Percentiles rank a stretch among this genome's conserved stretches.
Conservation (phyloP, 768 basidiomycete genomes). For the Serendipita indica region DNA sequence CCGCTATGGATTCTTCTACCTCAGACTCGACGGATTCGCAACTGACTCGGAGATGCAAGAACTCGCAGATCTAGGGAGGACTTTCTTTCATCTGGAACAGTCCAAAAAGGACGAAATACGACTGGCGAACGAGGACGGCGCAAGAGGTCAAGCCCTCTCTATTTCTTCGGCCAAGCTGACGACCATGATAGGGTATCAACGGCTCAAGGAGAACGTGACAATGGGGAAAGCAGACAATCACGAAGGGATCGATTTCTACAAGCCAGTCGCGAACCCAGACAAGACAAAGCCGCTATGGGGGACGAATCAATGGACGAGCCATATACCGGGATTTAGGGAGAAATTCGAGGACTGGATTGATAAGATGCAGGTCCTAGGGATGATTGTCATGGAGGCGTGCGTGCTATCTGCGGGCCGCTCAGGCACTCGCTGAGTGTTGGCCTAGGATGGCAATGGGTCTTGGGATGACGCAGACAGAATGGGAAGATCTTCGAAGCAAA, state of each 20-base stretch:
- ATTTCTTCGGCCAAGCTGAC: too few species aligned
- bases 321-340: slow-evolving; percentile 37
- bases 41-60: slow-evolving; percentile 46
- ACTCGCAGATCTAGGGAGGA: slow-evolving; percentile 44
- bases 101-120: slow-evolving; percentile 68
- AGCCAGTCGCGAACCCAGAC: slow-evolving; percentile 53
- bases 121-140: slow-evolving; percentile 51
- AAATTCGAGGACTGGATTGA: slow-evolving; percentile 62
- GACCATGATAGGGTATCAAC: slow-evolving; percentile 48
- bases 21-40: slow-evolving; percentile 50
- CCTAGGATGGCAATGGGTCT: slow-evolving; percentile 68
- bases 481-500: slow-evolving; percentile 46
- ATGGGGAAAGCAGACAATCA: slow-evolving; percentile 72
- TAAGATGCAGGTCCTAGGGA: slow-evolving; percentile 73
- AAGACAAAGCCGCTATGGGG: slow-evolving; percentile 63
- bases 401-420: slow-evolving; percentile 19
- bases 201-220: slow-evolving; percentile 73
- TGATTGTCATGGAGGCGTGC: slow-evolving; percentile 76
- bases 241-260: slow-evolving; percentile 74
- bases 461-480: slow-evolving; percentile 56
- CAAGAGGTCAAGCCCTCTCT: slow-evolving; percentile 41
- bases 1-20: slow-evolving; percentile 80
- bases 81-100: slow-evolving; percentile 60
- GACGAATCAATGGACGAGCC: slow-evolving; percentile 60
- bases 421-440: not conserved